phyloP scores from a whole-genome alignment of 805 yeast genomes.

The Schizosaccharomyces octosporus region DNA sequence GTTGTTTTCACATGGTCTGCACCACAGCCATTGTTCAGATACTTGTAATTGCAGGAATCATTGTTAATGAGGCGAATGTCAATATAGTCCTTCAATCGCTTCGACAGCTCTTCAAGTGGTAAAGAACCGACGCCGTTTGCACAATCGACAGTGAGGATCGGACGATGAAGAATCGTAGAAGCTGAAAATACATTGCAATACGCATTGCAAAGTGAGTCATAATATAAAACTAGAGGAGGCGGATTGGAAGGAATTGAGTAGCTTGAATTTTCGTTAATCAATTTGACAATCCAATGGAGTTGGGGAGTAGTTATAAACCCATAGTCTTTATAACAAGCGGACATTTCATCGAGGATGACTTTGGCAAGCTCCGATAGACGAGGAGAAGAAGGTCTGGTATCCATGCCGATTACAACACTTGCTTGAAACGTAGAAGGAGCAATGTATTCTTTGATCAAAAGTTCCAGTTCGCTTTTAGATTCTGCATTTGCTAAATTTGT shows the following conservation, averaged over 20 bases:
- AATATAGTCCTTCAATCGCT: slow-evolving; percentile 18
- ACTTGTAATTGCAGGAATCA: slow-evolving; percentile 32
- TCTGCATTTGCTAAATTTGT: slow-evolving; percentile 53
- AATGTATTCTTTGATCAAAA: slow-evolving; percentile 18
- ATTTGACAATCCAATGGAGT: slow-evolving; percentile 62
- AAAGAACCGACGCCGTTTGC: slow-evolving; percentile 96
- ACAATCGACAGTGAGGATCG: slow-evolving; percentile 44
- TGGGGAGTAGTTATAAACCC: slow-evolving; percentile 82
- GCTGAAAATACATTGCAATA: slow-evolving; percentile 14
- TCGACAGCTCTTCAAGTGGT: slow-evolving; percentile 28
- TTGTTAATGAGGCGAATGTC: slow-evolving; percentile 17
- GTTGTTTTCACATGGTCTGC: slow-evolving; percentile 88
- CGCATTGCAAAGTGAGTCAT: slow-evolving; percentile 31
- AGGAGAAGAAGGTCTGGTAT: slow-evolving; percentile 22
- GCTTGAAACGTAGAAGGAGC: slow-evolving; percentile 7
- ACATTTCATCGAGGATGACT: slow-evolving; percentile 32
- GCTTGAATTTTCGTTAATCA: slow-evolving; percentile 23
- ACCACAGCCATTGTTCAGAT: slow-evolving; percentile 62
- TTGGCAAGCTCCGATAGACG: slow-evolving; percentile 28
- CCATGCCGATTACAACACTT: slow-evolving; percentile 49
- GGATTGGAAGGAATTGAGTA: slow-evolving; percentile 23
- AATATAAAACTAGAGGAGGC: slow-evolving; percentile 45
- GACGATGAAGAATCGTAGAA: slow-evolving; percentile 6
- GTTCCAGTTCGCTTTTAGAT: slow-evolving; percentile 23
- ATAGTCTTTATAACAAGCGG: slow-evolving; percentile 26